Evolutionary conservation across 371 early-diverging fungal species (phyloP).

Genomic region (Rhizomucor pusillus): DNA sequence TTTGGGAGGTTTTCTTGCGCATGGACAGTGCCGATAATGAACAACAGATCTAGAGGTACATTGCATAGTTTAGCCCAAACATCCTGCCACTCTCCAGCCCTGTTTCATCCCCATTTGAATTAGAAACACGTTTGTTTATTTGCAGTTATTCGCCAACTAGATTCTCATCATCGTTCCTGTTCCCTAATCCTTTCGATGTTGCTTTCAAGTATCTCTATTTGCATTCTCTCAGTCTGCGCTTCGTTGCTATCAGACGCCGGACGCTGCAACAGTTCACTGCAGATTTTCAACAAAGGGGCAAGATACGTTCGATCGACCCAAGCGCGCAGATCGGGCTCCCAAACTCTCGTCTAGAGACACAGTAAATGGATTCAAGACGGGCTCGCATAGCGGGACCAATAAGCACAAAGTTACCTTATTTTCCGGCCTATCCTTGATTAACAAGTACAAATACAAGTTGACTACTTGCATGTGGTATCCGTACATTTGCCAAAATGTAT

Average conservation of each 20-base stretch:
- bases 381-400: not conserved
- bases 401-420: constrained; percentile 11
- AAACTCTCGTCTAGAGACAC: not conserved
- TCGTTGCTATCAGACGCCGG: not conserved
- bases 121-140: too few species aligned
- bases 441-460: constrained; percentile 39
- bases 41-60: too few species aligned
- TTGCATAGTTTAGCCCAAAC: too few species aligned
- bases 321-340: constrained; percentile 4
- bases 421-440: constrained; percentile 29
- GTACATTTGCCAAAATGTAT: constrained; percentile 15
- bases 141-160: too few species aligned
- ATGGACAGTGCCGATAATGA: too few species aligned
- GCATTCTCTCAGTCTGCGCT: not conserved
- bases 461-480: constrained; percentile 35
- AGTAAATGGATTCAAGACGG: not conserved
- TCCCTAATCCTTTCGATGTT: not conserved
- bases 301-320: not conserved
- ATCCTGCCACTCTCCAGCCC: too few species aligned
- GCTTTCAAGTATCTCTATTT: too few species aligned
- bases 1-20: too few species aligned
- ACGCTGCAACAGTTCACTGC: not conserved
- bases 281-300: not conserved
- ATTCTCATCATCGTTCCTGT: constrained; percentile 4
- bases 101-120: too few species aligned